phyloP scores from a whole-genome alignment of 805 yeast species.

The Monosporozyma solicola region DNA sequence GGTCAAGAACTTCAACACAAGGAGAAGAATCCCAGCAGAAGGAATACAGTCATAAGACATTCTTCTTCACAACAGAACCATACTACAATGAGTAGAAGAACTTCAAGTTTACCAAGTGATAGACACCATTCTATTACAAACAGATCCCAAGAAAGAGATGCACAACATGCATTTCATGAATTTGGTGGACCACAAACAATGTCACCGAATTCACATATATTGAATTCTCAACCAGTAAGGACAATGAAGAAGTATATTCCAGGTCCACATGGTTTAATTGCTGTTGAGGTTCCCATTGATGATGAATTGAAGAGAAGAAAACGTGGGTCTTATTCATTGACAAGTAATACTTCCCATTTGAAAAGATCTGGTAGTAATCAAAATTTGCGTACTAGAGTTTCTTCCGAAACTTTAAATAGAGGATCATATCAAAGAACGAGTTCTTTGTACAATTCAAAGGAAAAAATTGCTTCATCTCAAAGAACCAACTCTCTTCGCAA shows the following conservation, averaged over 20 bases:
- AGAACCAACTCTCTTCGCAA: too few relatives aligned
- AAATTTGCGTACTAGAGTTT: background rate
- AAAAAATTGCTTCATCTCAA: too few relatives aligned
- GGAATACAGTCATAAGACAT: background rate
- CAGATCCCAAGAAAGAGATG: slow-evolving; percentile 11
- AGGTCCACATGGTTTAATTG: slow-evolving; percentile 59
- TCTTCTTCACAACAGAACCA: slow-evolving; percentile 4
- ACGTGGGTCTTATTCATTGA: slow-evolving; percentile 2
- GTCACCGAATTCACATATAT: background rate
- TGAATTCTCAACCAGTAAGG: slow-evolving; percentile 16
- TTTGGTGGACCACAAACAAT: slow-evolving; percentile 28
- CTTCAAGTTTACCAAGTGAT: slow-evolving; percentile 14
- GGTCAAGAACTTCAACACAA: background rate
- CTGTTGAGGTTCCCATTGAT: slow-evolving; percentile 56
- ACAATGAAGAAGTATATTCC: slow-evolving; percentile 66
- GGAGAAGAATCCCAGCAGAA: background rate
- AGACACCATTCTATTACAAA: slow-evolving; percentile 2
- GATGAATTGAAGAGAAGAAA: slow-evolving; percentile 5
- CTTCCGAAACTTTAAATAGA: background rate
- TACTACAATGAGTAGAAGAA: slow-evolving; percentile 4
- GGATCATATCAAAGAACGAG: background rate
- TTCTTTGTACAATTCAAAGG: background rate
- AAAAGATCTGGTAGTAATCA: slow-evolving; percentile 1
- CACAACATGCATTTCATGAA: slow-evolving; percentile 26
- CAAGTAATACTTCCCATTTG: background rate